Base-by-base conservation (phyloP, 495 filamentous ascomycete species). In the Parathielavia appendiculata region DNA sequence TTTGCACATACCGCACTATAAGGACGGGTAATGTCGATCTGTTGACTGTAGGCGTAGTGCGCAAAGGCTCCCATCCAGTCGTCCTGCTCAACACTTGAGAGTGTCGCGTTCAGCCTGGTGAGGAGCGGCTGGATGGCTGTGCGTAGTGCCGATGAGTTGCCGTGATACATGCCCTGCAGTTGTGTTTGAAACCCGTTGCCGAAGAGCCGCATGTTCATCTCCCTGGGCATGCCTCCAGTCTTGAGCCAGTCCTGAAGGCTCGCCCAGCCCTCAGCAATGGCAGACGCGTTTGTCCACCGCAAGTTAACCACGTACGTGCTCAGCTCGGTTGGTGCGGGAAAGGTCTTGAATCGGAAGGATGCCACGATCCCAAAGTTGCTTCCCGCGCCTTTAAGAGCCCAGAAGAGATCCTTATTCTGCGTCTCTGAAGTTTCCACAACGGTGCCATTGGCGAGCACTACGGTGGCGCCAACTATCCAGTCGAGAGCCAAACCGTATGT, bases 121-220 rank as follows among this genome's bases (percentile, higher is more conserved):
- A 78, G 49, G 32, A 78, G 64, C 0, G 75, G 73, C 48, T 59
- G 61, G 19, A 76, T 60, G 23, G 74, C 74, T 12, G 68, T 63
- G 50, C 67, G 53, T 19, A 78, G 61, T 14, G 54, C 58, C 22
- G 58, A 56, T 51, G 68, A 69, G 54, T 65, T 67, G 45, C 75
- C 75, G 34, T 76, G 63, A 46, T 71, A 77, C 39, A 73, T 51
- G 20, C 75, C 75, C 53, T 78, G 73, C 2, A 78, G 59, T 51
- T 75, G 73, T 9, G 69, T 73, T 47, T 74, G 69, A 26, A 59
- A 59, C n/a, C 63, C 60, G 50, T 69, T 74, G 57, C 67, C 73
- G 51, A 75, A 72, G 9, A 78, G 56, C 30, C 75, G 71, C 66
- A 75, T 70, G 61, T 76, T 78, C 48, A 78, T 57, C 69, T 78